Conservation (phyloP, 495 filamentous ascomycete species). For the Hypoxylon subgilvum region DNA sequence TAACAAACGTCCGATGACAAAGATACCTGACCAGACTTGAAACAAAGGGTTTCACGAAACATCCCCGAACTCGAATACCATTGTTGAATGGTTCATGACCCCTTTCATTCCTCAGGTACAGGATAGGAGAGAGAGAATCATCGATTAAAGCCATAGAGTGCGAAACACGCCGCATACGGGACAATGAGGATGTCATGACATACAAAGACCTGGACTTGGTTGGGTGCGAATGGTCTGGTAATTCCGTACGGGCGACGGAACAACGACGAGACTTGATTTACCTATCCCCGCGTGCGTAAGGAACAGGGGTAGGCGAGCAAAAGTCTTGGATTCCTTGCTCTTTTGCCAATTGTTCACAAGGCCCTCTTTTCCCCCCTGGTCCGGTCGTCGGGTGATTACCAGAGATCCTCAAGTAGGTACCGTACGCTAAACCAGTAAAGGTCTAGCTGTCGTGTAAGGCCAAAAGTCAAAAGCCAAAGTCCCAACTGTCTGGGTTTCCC, state of each 20-base stretch:
- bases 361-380: slow-evolving; percentile 7
- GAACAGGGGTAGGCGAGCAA: background rate
- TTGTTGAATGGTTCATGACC: background rate
- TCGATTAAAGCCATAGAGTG: slow-evolving; percentile 16
- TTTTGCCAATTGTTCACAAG: slow-evolving; percentile 3
- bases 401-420: slow-evolving; percentile 28
- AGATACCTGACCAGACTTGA: slow-evolving; percentile 1
- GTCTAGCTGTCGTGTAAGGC: slow-evolving; percentile 3
- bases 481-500: slow-evolving; percentile 37
- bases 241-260: too few species aligned
- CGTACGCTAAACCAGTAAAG: background rate
- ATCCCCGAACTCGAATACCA: slow-evolving; percentile 3
- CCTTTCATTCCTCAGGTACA: background rate
- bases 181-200: slow-evolving; percentile 21
- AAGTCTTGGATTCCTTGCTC: background rate
- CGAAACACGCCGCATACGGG: slow-evolving; percentile 3
- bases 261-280: too few species aligned
- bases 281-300: background rate
- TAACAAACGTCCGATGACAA: slow-evolving; percentile 5
- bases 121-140: slow-evolving; percentile 3
- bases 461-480: slow-evolving; percentile 5
- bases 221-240: slow-evolving; percentile 2
- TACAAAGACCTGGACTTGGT: slow-evolving; percentile 6
- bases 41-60: slow-evolving; percentile 18
- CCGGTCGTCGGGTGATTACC: slow-evolving; percentile 34